A percentile compares a stretch with the other conserved stretches of the same genome.
These are phyloP conservation scores for Xylaria palmicola DNA, from an alignment of 495 filamentous ascomycete genomes.

Conservation along the genomic window DNA sequence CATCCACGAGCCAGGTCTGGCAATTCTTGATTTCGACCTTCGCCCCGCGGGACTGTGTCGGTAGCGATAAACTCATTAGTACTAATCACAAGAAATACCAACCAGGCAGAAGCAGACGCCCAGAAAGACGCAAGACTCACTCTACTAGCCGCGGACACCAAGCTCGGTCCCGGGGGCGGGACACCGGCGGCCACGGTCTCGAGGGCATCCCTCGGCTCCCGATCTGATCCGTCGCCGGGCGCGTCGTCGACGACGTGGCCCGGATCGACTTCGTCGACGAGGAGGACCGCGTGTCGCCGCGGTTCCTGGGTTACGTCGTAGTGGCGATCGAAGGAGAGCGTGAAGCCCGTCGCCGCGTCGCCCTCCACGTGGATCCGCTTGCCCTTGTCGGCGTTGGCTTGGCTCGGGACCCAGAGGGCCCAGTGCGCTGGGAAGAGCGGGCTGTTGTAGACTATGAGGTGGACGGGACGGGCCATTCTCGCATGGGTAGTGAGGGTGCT, in stretches of 20 bases:
- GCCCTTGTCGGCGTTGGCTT: background rate
- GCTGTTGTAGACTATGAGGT: slow-evolving; percentile 14
- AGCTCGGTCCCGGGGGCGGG: background rate
- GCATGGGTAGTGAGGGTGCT: too few species aligned
- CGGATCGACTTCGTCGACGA: background rate
- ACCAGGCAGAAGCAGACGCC: background rate
- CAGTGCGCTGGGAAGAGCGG: slow-evolving; percentile 13
- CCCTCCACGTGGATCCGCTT: slow-evolving; percentile 8
- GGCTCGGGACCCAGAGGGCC: background rate
- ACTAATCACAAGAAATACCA: background rate
- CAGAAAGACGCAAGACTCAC: background rate
- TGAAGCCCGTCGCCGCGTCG: slow-evolving; percentile 1
- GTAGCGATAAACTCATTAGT: background rate
- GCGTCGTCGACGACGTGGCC: background rate
- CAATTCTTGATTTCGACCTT: slow-evolving; percentile 7
- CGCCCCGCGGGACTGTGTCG: background rate
- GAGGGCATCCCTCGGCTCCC: background rate
- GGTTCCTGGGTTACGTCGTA: background rate
- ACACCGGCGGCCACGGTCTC: background rate
- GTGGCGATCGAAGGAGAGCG: slow-evolving; percentile 4
- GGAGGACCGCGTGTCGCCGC: background rate
- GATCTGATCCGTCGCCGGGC: background rate
- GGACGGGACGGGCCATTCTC: slow-evolving; percentile 13
- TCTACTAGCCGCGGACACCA: background rate
- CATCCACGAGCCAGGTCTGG: background rate